Conservation (phyloP, 768 basidiomycete genomes). For the Lepiota venenata region DNA sequence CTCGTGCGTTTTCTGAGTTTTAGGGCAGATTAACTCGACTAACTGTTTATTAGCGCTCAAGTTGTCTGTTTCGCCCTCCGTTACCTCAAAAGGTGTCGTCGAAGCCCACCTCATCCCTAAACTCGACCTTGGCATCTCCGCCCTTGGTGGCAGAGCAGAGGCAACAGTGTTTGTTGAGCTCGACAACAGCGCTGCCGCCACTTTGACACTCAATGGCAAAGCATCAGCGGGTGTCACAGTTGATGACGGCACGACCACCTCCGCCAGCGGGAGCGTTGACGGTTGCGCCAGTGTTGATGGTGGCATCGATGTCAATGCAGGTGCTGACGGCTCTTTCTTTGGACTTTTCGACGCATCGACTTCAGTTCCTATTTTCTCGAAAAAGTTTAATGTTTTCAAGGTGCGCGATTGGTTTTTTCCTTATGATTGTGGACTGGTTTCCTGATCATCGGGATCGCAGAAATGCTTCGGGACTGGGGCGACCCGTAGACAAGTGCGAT, state of each 20-base stretch:
- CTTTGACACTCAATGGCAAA: slow-evolving; percentile 21
- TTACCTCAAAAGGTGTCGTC: slow-evolving; percentile 35
- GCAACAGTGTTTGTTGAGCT: slow-evolving; percentile 39
- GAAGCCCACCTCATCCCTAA: slow-evolving; percentile 46
- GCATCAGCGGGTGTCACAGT: slow-evolving; percentile 7
- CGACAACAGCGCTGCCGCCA: slow-evolving; percentile 31
- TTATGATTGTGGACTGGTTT: too few species aligned
- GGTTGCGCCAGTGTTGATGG: slow-evolving; percentile 6
- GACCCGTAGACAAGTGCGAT: background rate
- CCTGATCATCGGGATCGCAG: background rate
- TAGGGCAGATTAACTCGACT: background rate
- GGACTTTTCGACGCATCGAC: slow-evolving; percentile 1
- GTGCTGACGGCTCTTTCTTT: slow-evolving; percentile 7
- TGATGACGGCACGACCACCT: background rate
- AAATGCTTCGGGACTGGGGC: background rate
- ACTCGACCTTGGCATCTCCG: slow-evolving; percentile 40
- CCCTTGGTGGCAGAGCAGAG: slow-evolving; percentile 30
- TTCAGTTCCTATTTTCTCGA: background rate
- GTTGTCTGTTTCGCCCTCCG: slow-evolving; percentile 36
- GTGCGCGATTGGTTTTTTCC: background rate
- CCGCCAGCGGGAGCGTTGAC: background rate
- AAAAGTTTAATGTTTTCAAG: slow-evolving; percentile 4
- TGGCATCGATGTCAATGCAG: slow-evolving; percentile 6
- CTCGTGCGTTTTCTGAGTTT: background rate
- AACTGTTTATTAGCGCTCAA: slow-evolving; percentile 28